Conservation (phyloP, 2,329 filamentous ascomycete species). For the Alternaria longipes region DNA sequence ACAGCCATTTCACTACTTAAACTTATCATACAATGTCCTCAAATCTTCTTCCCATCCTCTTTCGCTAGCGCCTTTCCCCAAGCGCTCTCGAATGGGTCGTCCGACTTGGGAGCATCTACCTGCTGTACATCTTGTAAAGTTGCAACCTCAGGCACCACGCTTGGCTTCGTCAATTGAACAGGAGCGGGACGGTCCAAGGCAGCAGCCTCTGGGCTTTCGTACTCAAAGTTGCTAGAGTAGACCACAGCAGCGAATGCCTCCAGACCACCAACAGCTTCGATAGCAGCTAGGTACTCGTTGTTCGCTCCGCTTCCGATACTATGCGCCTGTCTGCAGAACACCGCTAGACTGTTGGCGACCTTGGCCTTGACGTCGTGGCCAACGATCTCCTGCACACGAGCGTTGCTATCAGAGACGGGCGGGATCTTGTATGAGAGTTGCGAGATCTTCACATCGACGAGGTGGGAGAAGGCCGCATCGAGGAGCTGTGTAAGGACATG, state of each 20-base stretch:
- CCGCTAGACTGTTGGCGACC: conserved; percentile 87
- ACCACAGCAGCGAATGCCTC: conserved; percentile 88
- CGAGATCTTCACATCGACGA: conserved; percentile 84
- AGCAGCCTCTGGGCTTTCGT: conserved; percentile 55
- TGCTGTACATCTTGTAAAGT: conserved; percentile 61
- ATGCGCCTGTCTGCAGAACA: conserved; percentile 90
- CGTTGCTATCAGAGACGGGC: conserved; percentile 51
- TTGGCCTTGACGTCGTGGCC: conserved; percentile 68
- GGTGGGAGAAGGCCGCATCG: conserved; percentile 83
- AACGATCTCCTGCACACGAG: conserved; percentile 62
- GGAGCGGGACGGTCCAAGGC: conserved; percentile 34
- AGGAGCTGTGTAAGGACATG: conserved; percentile 87
- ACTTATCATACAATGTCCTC: conserved; percentile 12
- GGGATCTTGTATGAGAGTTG: conserved; percentile 77
- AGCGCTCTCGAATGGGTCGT: conserved; percentile 71
- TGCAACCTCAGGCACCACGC: conserved; percentile 61
- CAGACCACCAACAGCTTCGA: conserved; percentile 79
- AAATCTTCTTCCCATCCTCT: conserved; percentile 48
- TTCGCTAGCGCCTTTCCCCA: conserved; percentile 72
- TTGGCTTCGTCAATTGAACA: conserved; percentile 57
- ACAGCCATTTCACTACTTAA: not conserved
- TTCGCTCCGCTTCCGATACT: conserved; percentile 74
- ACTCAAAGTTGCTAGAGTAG: conserved; percentile 81
- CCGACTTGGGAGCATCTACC: conserved; percentile 35
- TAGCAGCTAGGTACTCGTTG: conserved; percentile 66